phyloP scores from a whole-genome alignment of 1,284 basidiomycete species.

The Ceratobasidium papillatum region DNA sequence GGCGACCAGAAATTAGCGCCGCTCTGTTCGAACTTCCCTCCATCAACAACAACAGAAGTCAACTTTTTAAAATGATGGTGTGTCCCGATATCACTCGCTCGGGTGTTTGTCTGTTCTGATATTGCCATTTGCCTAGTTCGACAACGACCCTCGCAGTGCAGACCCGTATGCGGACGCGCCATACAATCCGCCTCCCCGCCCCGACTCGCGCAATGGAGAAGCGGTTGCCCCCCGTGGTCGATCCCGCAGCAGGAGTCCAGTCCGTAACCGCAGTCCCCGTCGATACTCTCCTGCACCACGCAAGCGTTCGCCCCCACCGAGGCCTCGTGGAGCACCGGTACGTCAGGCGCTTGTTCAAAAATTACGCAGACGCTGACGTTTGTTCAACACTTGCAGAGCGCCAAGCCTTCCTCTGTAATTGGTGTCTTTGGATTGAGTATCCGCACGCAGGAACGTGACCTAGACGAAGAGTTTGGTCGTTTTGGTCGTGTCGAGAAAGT shows the following conservation, averaged over 20 bases:
- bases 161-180: slow-evolving; percentile 86
- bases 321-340: slow-evolving; percentile 47
- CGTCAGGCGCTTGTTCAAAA: slow-evolving; percentile 18
- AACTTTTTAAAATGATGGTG: slow-evolving; percentile 33
- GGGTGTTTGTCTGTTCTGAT: neutral
- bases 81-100: neutral
- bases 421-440: slow-evolving; percentile 98
- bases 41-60: slow-evolving; percentile 20
- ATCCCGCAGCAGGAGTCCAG: slow-evolving; percentile 75
- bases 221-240: slow-evolving; percentile 51
- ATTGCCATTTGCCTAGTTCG: neutral
- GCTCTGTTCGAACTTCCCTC: slow-evolving; percentile 6
- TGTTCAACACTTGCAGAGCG: slow-evolving; percentile 65
- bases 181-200: slow-evolving; percentile 40
- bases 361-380: slow-evolving; percentile 52
- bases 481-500: slow-evolving; percentile 95
- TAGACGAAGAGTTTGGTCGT: slow-evolving; percentile 92
- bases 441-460: slow-evolving; percentile 90
- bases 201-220: slow-evolving; percentile 38
- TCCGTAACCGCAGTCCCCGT: slow-evolving; percentile 59
- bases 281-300: slow-evolving; percentile 59
- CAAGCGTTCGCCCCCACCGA: slow-evolving; percentile 58
- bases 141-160: slow-evolving; percentile 53
- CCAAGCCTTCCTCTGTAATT: slow-evolving; percentile 87
- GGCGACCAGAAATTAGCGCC: neutral